A percentile compares a stretch with the other conserved stretches of the same genome.
These are phyloP conservation scores for Sordariomycetes sp. DNA, from an alignment of 2,329 filamentous ascomycete genomes.

Conservation along the genomic window DNA sequence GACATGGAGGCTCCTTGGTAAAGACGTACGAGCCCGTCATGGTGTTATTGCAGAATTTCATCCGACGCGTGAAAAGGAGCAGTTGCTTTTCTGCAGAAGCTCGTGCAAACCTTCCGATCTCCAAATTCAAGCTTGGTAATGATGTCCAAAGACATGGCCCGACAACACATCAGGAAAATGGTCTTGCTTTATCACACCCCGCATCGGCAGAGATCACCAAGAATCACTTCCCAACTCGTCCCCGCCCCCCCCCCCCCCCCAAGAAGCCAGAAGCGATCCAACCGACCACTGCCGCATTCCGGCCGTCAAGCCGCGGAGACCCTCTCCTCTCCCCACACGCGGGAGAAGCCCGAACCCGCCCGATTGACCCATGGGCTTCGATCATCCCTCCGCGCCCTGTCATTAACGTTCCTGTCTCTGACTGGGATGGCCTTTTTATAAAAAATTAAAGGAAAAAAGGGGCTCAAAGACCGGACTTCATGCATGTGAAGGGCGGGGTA, in stretches of 20 bases:
- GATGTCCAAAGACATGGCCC: background rate
- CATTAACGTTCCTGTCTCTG: background rate
- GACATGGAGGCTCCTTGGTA: background rate
- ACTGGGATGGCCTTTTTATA: no score
- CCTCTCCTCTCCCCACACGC: background rate
- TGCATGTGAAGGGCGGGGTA: no score
- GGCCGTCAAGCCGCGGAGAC: background rate
- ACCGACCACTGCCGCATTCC: background rate
- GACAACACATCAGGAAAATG: background rate
- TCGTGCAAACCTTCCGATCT: no score
- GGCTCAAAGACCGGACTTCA: no score
- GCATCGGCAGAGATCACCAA: background rate
- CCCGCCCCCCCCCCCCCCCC: background rate
- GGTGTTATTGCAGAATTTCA: background rate
- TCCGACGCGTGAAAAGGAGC: no score
- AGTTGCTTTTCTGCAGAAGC: no score
- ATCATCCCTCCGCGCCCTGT: background rate
- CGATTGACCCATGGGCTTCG: background rate
- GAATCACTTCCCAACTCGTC: background rate
- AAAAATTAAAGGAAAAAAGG: no score
- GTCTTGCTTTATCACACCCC: background rate
- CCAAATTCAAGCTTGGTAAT: background rate
- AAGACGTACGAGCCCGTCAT: background rate
- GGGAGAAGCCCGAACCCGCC: background rate
- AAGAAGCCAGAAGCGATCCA: background rate